phyloP scores from a whole-genome alignment of 345 rosid genomes.

The Eucalyptus victrix region DNA sequence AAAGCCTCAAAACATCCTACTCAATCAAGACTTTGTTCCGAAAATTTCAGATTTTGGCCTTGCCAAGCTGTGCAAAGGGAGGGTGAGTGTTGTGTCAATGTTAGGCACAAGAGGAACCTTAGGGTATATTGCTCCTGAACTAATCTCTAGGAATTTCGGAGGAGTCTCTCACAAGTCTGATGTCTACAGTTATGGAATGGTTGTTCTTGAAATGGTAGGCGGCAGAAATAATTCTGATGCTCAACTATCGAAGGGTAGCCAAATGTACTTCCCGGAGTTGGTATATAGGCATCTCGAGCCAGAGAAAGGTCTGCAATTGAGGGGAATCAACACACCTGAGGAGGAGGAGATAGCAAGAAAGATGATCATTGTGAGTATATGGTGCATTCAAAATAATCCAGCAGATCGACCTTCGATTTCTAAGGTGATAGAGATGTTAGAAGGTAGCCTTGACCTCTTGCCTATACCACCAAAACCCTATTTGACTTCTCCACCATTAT shows the following conservation, averaged over 20 bases:
- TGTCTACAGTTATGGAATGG: slow-evolving; percentile 39
- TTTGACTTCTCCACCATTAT: not conserved
- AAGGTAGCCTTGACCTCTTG: not conserved
- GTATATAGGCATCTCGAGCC: slow-evolving; percentile 12
- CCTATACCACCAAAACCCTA: not conserved
- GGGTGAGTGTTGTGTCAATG: slow-evolving; percentile 17
- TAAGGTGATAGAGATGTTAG: not conserved
- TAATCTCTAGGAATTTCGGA: not conserved
- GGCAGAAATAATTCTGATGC: not conserved
- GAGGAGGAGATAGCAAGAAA: not conserved
- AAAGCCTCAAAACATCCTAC: slow-evolving; percentile 32
- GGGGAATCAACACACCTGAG: not conserved
- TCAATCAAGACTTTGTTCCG: slow-evolving; percentile 13
- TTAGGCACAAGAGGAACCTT: slow-evolving; percentile 17
- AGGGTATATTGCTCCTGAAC: slow-evolving; percentile 21
- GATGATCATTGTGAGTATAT: not conserved
- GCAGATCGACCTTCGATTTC: not conserved
- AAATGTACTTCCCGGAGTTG: slow-evolving; percentile 15
- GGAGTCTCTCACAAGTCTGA: slow-evolving; percentile 18
- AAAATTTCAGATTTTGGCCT: slow-evolving; percentile 45
- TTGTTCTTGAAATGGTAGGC: slow-evolving; percentile 25
- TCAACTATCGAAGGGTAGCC: not conserved
- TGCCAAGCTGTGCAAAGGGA: slow-evolving; percentile 21
- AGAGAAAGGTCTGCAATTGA: not conserved
- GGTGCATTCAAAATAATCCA: not conserved